Conservation (phyloP, 1,139 yeast species). For the Geotrichum fermentans region DNA sequence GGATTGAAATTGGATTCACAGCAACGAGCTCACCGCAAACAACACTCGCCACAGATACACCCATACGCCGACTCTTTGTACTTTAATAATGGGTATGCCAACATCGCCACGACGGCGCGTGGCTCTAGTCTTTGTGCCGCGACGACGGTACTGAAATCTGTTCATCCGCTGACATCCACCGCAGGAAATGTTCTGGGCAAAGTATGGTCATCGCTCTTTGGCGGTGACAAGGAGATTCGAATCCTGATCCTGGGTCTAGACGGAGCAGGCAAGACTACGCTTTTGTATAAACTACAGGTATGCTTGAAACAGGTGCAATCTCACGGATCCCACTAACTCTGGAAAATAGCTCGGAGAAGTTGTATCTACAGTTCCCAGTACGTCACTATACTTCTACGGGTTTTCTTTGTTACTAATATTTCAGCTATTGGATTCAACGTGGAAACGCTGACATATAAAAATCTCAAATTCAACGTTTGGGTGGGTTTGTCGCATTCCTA, state of each 20-base stretch:
- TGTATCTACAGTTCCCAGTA: constrained; percentile 81
- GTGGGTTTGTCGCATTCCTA: constrained; percentile 26
- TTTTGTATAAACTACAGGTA: constrained; percentile 76
- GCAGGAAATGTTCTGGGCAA: constrained; percentile 49
- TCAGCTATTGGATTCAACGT: constrained; percentile 89
- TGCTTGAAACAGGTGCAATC: constrained; percentile 20
- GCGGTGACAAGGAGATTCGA: constrained; percentile 82
- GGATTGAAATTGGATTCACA: too few species aligned
- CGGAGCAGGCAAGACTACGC: constrained; percentile 98
- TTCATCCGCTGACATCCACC: too few species aligned
- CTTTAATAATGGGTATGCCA: neutral
- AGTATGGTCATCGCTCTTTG: constrained; percentile 84
- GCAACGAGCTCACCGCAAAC: too few species aligned
- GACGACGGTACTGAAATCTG: too few species aligned
- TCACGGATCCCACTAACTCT: constrained; percentile 16
- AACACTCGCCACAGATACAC: too few species aligned
- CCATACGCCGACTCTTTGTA: too few species aligned
- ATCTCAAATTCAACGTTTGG: constrained; percentile 81
- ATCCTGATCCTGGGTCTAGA: constrained; percentile 89
- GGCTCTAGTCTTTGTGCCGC: too few species aligned
- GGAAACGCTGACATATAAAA: constrained; percentile 85
- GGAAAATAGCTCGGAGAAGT: constrained; percentile 78
- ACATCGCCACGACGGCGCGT: neutral
- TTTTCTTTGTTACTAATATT: constrained; percentile 11
- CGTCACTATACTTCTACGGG: constrained; percentile 20